phyloP scores from a whole-genome alignment of 352 stramenopile genomes.

The Phytopythium delawarense region DNA sequence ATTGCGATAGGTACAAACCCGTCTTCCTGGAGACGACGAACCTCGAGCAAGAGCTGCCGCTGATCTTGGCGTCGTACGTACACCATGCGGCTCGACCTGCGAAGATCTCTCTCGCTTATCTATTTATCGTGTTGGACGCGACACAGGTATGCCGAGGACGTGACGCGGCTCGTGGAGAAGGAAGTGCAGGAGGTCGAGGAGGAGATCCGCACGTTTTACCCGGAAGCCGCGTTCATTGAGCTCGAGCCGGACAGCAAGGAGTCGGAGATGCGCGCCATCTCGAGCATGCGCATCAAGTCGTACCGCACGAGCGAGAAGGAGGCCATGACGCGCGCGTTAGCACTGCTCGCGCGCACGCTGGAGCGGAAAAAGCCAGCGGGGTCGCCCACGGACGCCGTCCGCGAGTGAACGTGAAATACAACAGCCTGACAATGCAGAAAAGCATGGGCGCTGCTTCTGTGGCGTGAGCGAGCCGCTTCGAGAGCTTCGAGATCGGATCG shows the following conservation, averaged over 20 bases:
- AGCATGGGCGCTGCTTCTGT: no score
- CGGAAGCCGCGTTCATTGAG: constrained; percentile 96
- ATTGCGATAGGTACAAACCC: constrained; percentile 82
- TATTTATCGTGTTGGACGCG: background rate
- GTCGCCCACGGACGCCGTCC: background rate
- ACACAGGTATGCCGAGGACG: constrained; percentile 89
- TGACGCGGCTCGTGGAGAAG: constrained; percentile 94
- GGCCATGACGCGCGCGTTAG: constrained; percentile 75
- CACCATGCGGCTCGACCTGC: background rate
- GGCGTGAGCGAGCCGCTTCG: no score
- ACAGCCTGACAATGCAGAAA: background rate
- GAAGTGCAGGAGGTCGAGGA: constrained; percentile 96
- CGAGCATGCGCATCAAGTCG: constrained; percentile 78
- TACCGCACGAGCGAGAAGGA: constrained; percentile 81
- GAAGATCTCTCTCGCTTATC: no score
- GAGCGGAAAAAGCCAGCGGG: constrained; percentile 31
- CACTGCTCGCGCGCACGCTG: constrained; percentile 70
- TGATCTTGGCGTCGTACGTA: constrained; percentile 92
- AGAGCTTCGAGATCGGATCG: no score
- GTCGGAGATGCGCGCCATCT: constrained; percentile 81
- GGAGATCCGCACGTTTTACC: constrained; percentile 91
- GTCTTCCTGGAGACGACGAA: constrained; percentile 91
- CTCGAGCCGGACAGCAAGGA: constrained; percentile 94
- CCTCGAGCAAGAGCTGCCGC: constrained; percentile 89
- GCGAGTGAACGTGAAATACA: constrained; percentile 2